These are phyloP conservation scores for Phytophthora multivora DNA, from an alignment of 352 stramenopile species.

Conservation along the genomic window DNA sequence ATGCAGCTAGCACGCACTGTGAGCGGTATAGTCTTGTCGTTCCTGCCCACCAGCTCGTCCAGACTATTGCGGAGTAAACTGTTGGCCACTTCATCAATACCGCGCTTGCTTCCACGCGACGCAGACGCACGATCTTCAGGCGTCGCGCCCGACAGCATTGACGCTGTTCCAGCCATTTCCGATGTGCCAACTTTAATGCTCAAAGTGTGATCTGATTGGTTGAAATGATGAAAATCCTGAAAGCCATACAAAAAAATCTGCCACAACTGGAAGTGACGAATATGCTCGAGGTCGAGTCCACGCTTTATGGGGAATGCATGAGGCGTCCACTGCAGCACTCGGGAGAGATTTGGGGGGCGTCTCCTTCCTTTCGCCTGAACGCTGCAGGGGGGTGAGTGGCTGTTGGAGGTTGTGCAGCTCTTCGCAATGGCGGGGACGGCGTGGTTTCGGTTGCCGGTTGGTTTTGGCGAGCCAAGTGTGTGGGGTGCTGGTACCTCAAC, in stretches of 20 bases:
- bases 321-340: slow-evolving; percentile 6
- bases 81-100: slow-evolving; percentile 20
- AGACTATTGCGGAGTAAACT: slow-evolving; percentile 40
- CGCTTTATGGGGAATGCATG: slow-evolving; percentile 10
- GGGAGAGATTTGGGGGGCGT: not conserved
- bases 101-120: slow-evolving; percentile 33
- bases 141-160: slow-evolving; percentile 49
- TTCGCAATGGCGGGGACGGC: slow-evolving; percentile 1
- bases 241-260: not conserved
- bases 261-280: slow-evolving; percentile 78
- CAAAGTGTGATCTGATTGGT: slow-evolving; percentile 34
- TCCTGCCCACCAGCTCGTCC: slow-evolving; percentile 41
- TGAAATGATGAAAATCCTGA: slow-evolving; percentile 14
- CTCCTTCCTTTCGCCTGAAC: not conserved
- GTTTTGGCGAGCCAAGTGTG: slow-evolving; percentile 73
- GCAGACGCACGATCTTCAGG: slow-evolving; percentile 29
- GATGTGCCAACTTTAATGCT: slow-evolving; percentile 14
- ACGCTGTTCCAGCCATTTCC: slow-evolving; percentile 57
- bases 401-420: slow-evolving; percentile 1
- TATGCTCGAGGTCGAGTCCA: slow-evolving; percentile 30
- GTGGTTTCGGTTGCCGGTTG: slow-evolving; percentile 45
- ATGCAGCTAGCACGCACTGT: slow-evolving; percentile 36
- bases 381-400: slow-evolving; percentile 9
- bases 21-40: slow-evolving; percentile 49
- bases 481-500: slow-evolving; percentile 29